Evolutionary conservation across 768 basidiomycete species (phyloP).

Genomic region (Pulveroboletus sp.): DNA sequence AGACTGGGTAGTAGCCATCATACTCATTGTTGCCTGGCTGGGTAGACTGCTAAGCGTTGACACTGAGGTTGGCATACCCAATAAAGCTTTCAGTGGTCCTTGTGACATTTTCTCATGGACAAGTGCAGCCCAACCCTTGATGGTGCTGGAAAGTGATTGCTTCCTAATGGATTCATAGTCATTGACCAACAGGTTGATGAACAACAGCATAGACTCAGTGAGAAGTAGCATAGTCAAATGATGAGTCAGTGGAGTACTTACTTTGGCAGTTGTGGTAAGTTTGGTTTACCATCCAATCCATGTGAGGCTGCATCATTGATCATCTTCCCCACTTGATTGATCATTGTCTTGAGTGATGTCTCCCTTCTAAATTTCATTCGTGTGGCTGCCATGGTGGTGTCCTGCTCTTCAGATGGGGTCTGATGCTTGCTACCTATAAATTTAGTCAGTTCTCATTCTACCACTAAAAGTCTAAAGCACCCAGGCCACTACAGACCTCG

Average conservation of each 20-base stretch:
- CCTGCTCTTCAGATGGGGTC: no score
- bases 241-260: background rate
- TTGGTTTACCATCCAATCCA: background rate
- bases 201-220: background rate
- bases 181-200: slow-evolving; percentile 1
- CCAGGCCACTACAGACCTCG: no score
- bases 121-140: background rate
- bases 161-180: background rate
- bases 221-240: slow-evolving; percentile 5
- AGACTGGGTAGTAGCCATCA: background rate
- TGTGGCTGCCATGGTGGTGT: no score
- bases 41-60: background rate
- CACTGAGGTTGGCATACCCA: no score
- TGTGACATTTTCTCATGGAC: no score
- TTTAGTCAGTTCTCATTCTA: no score
- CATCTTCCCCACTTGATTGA: background rate
- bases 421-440: no score
- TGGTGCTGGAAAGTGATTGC: background rate
- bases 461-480: no score
- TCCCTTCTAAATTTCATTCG: background rate
- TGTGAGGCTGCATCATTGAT: no score
- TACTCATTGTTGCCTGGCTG: background rate
- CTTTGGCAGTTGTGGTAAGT: slow-evolving; percentile 6
- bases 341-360: background rate
- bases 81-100: no score